Conservation (phyloP, 805 yeast genomes). For the Candida vaughaniae region DNA sequence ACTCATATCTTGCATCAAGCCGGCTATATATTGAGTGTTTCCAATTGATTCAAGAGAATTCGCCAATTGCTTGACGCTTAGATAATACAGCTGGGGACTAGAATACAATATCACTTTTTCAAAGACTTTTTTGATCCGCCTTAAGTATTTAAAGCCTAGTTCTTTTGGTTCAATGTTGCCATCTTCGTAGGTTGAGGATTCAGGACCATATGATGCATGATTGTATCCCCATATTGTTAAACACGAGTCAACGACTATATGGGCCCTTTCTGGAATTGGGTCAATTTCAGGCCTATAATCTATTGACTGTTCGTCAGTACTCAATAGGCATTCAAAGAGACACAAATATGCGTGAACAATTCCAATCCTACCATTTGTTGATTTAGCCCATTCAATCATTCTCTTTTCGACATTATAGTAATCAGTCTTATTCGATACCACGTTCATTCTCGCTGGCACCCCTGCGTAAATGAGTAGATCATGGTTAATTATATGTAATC, state of each 20-base stretch:
- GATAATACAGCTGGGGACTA: constrained; percentile 2
- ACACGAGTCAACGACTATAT: constrained; percentile 4
- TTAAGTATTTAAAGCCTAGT: background rate
- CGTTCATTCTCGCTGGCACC: constrained; percentile 20
- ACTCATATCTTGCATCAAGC: constrained; percentile 10
- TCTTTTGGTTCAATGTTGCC: background rate
- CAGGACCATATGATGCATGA: constrained; percentile 5
- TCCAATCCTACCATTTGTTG: constrained; percentile 47
- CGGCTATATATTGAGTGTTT: constrained; percentile 12
- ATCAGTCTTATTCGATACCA: constrained; percentile 46
- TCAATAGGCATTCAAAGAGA: constrained; percentile 18
- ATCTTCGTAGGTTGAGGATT: background rate
- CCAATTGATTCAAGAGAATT: background rate
- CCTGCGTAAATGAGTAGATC: constrained; percentile 19
- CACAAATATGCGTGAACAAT: constrained; percentile 60
- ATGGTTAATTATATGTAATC: constrained; percentile 17
- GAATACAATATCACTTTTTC: background rate
- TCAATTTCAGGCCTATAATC: constrained; percentile 5
- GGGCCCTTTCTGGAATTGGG: constrained; percentile 8
- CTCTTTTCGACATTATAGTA: constrained; percentile 46
- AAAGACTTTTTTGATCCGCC: background rate
- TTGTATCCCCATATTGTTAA: constrained; percentile 8
- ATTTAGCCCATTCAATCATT: constrained; percentile 50
- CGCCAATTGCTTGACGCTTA: constrained; percentile 9
- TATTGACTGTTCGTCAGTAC: background rate